These are phyloP conservation scores for Ehretia macrophylla DNA, from an alignment of 257 asterid genomes.

Conservation along the genomic window DNA sequence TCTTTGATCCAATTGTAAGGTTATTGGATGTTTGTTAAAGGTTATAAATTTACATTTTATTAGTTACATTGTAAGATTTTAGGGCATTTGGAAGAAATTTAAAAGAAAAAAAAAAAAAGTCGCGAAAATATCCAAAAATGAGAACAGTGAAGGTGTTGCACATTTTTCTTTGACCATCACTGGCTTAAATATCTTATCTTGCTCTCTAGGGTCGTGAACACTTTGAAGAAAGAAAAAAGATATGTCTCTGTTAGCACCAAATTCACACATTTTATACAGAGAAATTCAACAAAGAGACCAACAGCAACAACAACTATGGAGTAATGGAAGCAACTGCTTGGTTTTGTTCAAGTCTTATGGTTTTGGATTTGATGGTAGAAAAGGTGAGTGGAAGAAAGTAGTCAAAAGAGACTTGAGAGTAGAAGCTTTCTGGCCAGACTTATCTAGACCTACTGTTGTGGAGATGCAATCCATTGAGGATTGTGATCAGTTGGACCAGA, in stretches of 20 bases:
- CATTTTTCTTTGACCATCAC: background rate
- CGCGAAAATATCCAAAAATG: no score
- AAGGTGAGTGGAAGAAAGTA: constrained; percentile 24
- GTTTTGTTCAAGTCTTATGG: constrained; percentile 33
- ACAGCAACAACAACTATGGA: constrained; percentile 21
- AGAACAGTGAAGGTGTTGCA: no score
- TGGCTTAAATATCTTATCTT: constrained; percentile 18
- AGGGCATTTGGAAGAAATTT: no score
- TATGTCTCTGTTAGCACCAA: constrained; percentile 66
- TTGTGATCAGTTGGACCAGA: constrained; percentile 58
- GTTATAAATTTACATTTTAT: no score
- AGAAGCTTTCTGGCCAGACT: constrained; percentile 45
- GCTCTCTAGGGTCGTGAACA: background rate
- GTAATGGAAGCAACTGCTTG: constrained; percentile 20
- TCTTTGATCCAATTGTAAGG: no score
- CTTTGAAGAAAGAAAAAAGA: constrained; percentile 1
- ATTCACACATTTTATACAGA: constrained; percentile 54
- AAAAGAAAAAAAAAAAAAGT: no score
- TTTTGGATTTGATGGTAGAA: constrained; percentile 35
- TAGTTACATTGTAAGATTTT: no score
- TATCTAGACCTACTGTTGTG: constrained; percentile 30
- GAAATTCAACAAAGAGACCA: constrained; percentile 40
- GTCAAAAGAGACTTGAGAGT: constrained; percentile 34
- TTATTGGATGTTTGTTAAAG: no score
- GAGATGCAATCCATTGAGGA: constrained; percentile 56